These are phyloP conservation scores for Silybum marianum DNA, from an alignment of 129 eudicot genomes.

Conservation along the genomic window DNA sequence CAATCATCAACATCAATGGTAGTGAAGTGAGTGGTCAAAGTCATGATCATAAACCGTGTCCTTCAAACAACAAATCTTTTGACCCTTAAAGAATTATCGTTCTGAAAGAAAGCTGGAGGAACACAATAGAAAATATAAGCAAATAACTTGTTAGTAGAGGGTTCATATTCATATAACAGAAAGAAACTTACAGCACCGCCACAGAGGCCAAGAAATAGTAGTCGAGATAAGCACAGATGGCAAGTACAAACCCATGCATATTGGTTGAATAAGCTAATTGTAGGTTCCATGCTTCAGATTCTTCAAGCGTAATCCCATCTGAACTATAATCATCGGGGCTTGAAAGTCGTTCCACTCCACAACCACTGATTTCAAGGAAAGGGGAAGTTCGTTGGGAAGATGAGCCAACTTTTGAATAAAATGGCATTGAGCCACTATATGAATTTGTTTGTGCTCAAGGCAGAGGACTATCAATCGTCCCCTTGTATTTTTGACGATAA, in stretches of 20 bases:
- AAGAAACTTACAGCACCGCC: constrained; percentile 75
- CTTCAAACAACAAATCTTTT: constrained; percentile 72
- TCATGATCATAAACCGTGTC: constrained; percentile 79
- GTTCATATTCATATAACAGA: background rate
- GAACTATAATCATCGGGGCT: constrained; percentile 79
- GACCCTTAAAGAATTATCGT: constrained; percentile 66
- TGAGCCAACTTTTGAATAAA: constrained; percentile 60
- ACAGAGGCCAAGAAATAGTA: constrained; percentile 90
- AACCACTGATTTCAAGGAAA: constrained; percentile 57
- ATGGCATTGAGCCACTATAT: constrained; percentile 68
- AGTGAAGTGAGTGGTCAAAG: constrained; percentile 79
- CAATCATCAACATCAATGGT: constrained; percentile 97
- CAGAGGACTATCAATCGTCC: constrained; percentile 83
- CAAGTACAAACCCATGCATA: constrained; percentile 79
- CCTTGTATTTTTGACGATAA: constrained; percentile 56
- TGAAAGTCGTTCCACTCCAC: constrained; percentile 61
- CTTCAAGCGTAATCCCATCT: constrained; percentile 81
- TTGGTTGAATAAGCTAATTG: constrained; percentile 52
- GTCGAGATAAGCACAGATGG: constrained; percentile 77
- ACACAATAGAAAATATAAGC: constrained; percentile 14
- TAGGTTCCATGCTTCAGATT: constrained; percentile 81
- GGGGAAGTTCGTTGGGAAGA: constrained; percentile 70
- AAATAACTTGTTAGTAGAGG: background rate
- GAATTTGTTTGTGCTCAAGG: constrained; percentile 80
- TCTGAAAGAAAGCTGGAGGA: constrained; percentile 82